Conservation (phyloP, 2,329 filamentous ascomycete species). For the Xenoacremonium recifei region DNA sequence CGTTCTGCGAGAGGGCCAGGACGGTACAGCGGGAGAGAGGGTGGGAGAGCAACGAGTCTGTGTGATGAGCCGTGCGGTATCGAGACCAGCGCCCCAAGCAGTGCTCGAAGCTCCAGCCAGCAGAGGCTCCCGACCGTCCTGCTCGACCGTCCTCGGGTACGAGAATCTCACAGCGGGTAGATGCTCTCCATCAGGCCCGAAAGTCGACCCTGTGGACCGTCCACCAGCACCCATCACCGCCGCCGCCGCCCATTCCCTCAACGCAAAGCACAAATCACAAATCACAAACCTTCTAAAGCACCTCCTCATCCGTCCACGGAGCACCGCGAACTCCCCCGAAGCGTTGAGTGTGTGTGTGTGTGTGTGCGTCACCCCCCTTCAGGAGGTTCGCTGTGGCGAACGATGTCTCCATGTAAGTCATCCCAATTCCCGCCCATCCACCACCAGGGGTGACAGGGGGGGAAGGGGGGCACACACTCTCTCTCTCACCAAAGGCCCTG, state of each 20-base stretch:
- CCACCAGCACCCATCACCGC: background rate
- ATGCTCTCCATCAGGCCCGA: constrained; percentile 16
- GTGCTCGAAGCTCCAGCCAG: background rate
- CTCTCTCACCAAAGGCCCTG: no score
- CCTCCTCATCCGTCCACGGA: no score
- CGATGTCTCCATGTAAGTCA: constrained; percentile 15
- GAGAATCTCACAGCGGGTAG: background rate
- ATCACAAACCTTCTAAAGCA: no score
- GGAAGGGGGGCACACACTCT: constrained; percentile 2
- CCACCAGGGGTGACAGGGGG: background rate
- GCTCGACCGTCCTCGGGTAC: background rate
- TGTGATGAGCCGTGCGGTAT: background rate
- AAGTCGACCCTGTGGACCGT: constrained; percentile 19
- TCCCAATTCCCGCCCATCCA: constrained; percentile 1
- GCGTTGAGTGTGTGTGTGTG: no score
- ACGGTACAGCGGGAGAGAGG: background rate
- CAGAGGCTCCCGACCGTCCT: background rate
- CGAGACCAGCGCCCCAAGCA: background rate
- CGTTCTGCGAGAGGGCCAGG: background rate
- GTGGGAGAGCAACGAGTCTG: background rate
- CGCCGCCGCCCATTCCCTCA: background rate
- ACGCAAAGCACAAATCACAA: no score
- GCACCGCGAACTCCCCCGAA: no score
- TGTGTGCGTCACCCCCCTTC: no score
- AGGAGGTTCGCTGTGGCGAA: no score